These are phyloP conservation scores for Cnidoscolus chayamansa DNA, from an alignment of 441 rosid genomes.

Conservation along the genomic window DNA sequence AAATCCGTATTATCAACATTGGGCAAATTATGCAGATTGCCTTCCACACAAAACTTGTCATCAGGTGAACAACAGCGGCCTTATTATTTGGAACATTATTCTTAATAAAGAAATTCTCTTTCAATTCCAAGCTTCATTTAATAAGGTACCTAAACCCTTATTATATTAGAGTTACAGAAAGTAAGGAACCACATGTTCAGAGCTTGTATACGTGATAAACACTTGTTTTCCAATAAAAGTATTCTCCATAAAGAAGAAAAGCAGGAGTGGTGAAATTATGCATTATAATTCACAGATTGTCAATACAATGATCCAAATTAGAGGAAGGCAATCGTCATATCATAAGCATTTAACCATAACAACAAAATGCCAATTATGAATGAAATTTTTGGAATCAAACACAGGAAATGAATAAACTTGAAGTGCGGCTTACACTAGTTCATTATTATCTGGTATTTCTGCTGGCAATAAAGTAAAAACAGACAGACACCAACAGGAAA, in stretches of 20 bases:
- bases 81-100: neutral
- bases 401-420: conserved; percentile 17
- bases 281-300: neutral
- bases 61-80: neutral
- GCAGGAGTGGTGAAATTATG: neutral
- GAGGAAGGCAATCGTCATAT: conserved; percentile 13
- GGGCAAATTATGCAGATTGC: neutral
- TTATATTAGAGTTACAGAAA: conserved; percentile 4
- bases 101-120: neutral
- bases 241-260: neutral
- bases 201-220: neutral
- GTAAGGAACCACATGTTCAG: conserved; percentile 1
- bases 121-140: neutral
- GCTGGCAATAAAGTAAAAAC: conserved; percentile 92
- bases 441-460: conserved; percentile 91
- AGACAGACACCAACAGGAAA: conserved; percentile 76
- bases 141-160: neutral
- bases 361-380: neutral
- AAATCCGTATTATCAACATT: neutral
- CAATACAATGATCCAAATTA: neutral
- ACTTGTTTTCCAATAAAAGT: neutral
- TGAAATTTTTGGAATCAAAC: neutral
- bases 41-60: neutral
- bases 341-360: neutral
- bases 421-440: conserved; percentile 63